Evolutionary conservation across 2,329 filamentous ascomycete genomes (phyloP), one percentile per base, ranked within the genome.

Genomic region (Graphilbum fragrans): DNA sequence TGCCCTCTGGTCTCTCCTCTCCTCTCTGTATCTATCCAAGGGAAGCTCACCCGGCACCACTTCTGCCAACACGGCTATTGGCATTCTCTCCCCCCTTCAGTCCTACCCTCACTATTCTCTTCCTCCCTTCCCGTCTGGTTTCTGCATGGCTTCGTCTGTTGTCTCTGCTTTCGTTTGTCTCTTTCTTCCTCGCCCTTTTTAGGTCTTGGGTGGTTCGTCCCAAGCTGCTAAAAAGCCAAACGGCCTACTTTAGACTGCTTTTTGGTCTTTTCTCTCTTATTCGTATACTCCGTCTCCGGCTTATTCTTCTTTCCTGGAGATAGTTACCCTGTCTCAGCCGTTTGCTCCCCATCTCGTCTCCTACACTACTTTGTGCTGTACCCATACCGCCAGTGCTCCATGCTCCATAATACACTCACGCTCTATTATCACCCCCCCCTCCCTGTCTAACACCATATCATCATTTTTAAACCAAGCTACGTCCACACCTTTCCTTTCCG

Each of bases 381-480:
- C 25, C 12, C 25, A 12, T 27, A 27, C 25, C 25, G 8, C 12
- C 25, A 7, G 25, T 27, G 8, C 25, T 8, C 25, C 12, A 8
- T 27, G 8, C 7, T 27, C 7, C 12, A 12, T 27, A 27, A 7
- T 27, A 27, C 7, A 27, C 25, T 8, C 25, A 12, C 25, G 12
- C 29, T 31, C 29, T 31, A 7, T 10, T 7, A 8, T 5, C 12
- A 8, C 12, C 29, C 12, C 29, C 12, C 29, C 12, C 29, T 21
- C 9, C 7, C 12, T 22, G 5, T 21, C 8, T 6, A 3, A 8
- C 34, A 7, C 4, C 20, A 6, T n/a, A 23, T 11, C 20, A 21
- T 21, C 29, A 35, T 40, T 46, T 43, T 43, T 48, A 46, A 40
- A 42, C 40, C 38, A 41, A 39, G 38, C 41, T 21, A 39, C 42